Evolutionary conservation across 2,329 filamentous ascomycete genomes (phyloP), one percentile per base, ranked within the genome.

Genomic region (Ophioceras dolichostomum): DNA sequence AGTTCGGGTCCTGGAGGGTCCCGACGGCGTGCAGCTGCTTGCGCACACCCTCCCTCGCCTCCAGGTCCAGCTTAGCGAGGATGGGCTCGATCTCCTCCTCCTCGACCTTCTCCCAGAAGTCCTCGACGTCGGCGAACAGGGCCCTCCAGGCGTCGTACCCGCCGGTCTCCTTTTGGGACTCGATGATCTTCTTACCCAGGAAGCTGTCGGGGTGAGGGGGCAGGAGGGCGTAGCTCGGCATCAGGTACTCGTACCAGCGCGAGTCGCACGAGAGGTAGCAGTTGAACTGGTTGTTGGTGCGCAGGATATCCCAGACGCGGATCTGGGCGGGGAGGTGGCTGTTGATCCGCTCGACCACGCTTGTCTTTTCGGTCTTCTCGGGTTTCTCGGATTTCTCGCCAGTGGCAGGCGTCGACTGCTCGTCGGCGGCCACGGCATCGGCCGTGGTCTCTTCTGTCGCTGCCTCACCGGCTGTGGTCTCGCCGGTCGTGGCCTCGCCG

Each of bases 241-340:
- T 84, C 37, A 98, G 67, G 55, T 98, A 98, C 62, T 98, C 91
- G 61, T 98, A 98, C 70, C 88, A 93, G 47, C 91, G 73, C 19
- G 87, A 94, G 59, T 98, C 91, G 60, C 89, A 95, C 39, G 84
- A 74, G 54, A 94, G 83, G 60, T 98, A 98, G 60, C 84, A 89
- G 58, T 84, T 95, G 66, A 96, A 98, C 47, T 78, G 76, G 46
- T 88, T 89, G 54, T 81, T 89, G 1, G 89, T 93, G 36, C 86
- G 70, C 58, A 93, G 78, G 43, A 94, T 86, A 4, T 86, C 91
- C 91, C 91, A 98, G 3, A 98, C 73, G 36, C 91, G 77, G 45
- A 98, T 98, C 62, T 98, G 91, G 4, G 80, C 72, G 2, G 82
- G 83, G 29, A 98, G 68, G 39, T 83, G 65, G 26, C 76, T 72